Conservation (phyloP, 768 basidiomycete genomes). For the Lentinula raphanica region DNA sequence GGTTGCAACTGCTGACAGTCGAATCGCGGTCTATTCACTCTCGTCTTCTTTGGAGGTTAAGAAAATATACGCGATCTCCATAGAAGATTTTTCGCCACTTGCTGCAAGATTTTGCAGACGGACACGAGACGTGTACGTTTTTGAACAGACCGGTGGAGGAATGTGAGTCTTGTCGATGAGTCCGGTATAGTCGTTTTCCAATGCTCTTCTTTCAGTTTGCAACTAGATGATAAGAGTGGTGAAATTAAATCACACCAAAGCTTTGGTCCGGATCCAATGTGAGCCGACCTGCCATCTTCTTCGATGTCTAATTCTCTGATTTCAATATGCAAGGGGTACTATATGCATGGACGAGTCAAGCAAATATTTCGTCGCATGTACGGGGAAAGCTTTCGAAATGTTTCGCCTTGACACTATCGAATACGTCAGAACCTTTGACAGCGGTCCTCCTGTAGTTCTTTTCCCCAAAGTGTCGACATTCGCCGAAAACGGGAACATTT, state of each 20-base stretch:
- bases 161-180: background rate
- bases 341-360: background rate
- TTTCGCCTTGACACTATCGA: background rate
- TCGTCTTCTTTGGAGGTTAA: background rate
- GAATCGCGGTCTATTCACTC: background rate
- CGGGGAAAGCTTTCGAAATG: background rate
- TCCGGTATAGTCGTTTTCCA: background rate
- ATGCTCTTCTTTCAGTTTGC: background rate
- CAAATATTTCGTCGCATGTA: background rate
- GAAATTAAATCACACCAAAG: background rate
- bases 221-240: background rate
- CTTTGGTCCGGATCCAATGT: background rate
- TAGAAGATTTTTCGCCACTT: background rate
- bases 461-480: background rate
- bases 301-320: background rate
- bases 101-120: background rate
- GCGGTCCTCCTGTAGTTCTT: background rate
- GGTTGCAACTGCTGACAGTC: background rate
- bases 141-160: background rate
- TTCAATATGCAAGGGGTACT: no score
- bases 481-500: background rate
- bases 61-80: background rate
- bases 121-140: background rate
- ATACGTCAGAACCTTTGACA: background rate
- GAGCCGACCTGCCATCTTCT: background rate